These are phyloP conservation scores for Entonaema liquescens DNA, from an alignment of 495 filamentous ascomycete species.

Conservation along the genomic window DNA sequence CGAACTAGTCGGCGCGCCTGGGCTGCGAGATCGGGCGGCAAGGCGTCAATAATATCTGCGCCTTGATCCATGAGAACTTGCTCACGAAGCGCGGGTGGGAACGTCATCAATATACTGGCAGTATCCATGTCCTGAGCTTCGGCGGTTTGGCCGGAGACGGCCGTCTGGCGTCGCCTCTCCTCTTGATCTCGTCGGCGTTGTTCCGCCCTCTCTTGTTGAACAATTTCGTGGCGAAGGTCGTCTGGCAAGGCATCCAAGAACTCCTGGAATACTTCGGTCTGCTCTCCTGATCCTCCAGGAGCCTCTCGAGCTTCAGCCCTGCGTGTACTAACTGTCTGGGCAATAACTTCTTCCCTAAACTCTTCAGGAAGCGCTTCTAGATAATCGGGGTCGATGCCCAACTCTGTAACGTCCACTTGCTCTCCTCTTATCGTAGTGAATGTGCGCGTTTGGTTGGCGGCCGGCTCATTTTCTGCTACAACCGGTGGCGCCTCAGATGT, in stretches of 20 bases:
- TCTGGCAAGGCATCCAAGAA: conserved; percentile 92
- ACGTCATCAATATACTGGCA: conserved; percentile 88
- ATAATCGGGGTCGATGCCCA: conserved; percentile 94
- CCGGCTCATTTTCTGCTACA: conserved; percentile 45
- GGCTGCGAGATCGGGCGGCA: conserved; percentile 83
- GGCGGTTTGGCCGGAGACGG: conserved; percentile 60
- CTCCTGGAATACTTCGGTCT: conserved; percentile 90
- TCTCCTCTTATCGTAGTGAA: conserved; percentile 83
- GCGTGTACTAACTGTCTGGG: conserved; percentile 82
- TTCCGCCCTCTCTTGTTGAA: conserved; percentile 88
- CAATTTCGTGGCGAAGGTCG: conserved; percentile 87
- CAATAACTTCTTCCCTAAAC: conserved; percentile 92
- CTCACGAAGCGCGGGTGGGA: conserved; percentile 85
- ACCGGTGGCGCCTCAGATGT: conserved; percentile 55
- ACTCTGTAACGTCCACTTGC: conserved; percentile 86
- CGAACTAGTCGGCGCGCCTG: conserved; percentile 75
- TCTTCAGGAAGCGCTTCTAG: conserved; percentile 94
- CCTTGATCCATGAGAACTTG: conserved; percentile 91
- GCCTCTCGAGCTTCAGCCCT: conserved; percentile 76
- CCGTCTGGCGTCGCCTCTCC: conserved; percentile 65
- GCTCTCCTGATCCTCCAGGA: conserved; percentile 71
- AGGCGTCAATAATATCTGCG: conserved; percentile 83
- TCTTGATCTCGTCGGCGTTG: conserved; percentile 90
- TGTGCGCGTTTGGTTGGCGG: conserved; percentile 61
- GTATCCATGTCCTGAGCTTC: conserved; percentile 87